Base-by-base conservation (phyloP, 1,139 yeast species). In the Williopsis jadinii region DNA sequence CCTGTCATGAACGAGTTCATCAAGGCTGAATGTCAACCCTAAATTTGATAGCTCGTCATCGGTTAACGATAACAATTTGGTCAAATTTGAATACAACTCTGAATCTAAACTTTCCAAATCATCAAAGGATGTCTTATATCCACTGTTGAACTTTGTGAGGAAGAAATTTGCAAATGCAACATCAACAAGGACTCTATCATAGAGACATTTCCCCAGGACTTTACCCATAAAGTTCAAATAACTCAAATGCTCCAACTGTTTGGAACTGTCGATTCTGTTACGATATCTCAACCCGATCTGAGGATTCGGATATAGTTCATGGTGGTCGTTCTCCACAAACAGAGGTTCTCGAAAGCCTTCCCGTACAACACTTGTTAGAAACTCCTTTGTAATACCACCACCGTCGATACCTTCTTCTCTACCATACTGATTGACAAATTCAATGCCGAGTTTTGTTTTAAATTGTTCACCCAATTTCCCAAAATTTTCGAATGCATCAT, bases 371-470 rank as follows among this genome's bases (percentile, higher is more conserved):
- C 83, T 69, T 2, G 92, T 87, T 42, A 92, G 64, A 51, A 92
- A 81, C 55, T 92, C 98, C 59, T 92, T 90, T 0, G 97, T 90
- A 19, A 92, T 68, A 2, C 98, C 98, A 10, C 98, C 98, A 5
- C 98, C 98, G 61, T 92, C 98, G 41, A 92, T 83, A 1, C 98
- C 98, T 1, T 67, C 73, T 35, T 68, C 74, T 27, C 74, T 77
- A 1, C 95, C 95, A 60, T 81, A 75, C 45, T 81, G 76, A 55
- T 85, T 84, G 39, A 66, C 67, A 54, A 92, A 88, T 8, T 73
- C 71, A 3, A 92, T 88, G 2, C 75, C 67, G 12, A 90, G 62
- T 31, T 68, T 71, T 24, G 72, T 59, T 54, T 84, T 86, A 59
- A 92, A 74, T 13, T 66, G 65, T 8, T 65, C 59, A 0, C 78